Percentiles rank a stretch among this genome's conserved stretches.
Conservation (phyloP, 2,329 filamentous ascomycete species). For the Emmonsiellopsis sp. region DNA sequence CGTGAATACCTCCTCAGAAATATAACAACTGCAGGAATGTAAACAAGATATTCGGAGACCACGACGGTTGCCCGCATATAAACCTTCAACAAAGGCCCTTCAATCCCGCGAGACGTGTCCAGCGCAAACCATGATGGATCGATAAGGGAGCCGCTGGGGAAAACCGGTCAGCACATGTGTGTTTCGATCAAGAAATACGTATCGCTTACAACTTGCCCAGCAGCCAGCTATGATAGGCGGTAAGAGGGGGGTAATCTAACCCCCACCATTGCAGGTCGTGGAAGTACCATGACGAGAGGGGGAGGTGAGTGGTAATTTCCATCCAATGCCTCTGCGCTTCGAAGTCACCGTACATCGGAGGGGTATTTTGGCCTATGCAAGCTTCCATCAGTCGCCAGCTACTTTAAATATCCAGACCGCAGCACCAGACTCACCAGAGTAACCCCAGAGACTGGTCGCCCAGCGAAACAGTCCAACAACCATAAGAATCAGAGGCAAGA, state of each 20-base stretch:
- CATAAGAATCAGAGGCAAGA: slow-evolving; percentile 82
- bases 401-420: neutral
- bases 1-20: slow-evolving; percentile 76
- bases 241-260: slow-evolving; percentile 92
- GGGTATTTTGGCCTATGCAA: slow-evolving; percentile 59
- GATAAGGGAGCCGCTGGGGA: slow-evolving; percentile 57
- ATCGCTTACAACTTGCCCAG: slow-evolving; percentile 63
- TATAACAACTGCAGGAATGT: slow-evolving; percentile 74
- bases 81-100: slow-evolving; percentile 73
- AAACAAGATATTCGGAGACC: slow-evolving; percentile 82
- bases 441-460: slow-evolving; percentile 87
- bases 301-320: slow-evolving; percentile 85
- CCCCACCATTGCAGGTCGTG: slow-evolving; percentile 97
- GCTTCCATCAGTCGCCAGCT: neutral
- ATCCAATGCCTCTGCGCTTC: slow-evolving; percentile 99
- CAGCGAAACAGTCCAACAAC: slow-evolving; percentile 84
- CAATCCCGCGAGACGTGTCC: slow-evolving; percentile 68
- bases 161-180: neutral
- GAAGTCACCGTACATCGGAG: slow-evolving; percentile 93
- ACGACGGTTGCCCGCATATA: slow-evolving; percentile 94
- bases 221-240: slow-evolving; percentile 97
- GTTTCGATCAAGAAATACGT: neutral
- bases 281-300: slow-evolving; percentile 94
- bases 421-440: slow-evolving; percentile 59
- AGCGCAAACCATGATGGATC: slow-evolving; percentile 82